Base-by-base conservation (phyloP, 768 basidiomycete genomes). In the Termitomyces sp. region DNA sequence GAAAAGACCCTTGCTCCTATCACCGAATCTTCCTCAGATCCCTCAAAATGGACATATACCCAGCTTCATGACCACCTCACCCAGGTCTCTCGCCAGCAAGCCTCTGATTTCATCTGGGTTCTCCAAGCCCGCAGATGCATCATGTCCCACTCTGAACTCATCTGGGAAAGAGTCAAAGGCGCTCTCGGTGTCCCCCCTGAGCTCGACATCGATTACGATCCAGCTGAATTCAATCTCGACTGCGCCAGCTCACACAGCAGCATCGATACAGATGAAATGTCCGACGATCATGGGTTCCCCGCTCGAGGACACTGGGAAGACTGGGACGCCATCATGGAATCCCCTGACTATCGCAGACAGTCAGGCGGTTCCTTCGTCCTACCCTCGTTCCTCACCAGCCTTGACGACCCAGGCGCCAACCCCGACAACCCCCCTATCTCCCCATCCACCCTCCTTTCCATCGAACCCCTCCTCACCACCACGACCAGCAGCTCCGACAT, bases 101-200 rank as follows among this genome's bases (percentile, higher is more conserved):
- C 78, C 0, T 76, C 84, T 3, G 94, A 97, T 63, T 75, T 78
- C 18, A 64, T 83, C 29, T 97, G 91, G 91, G 82, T 87, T 43
- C 75, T 78, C 63, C 80, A 81, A 10, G 81, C 85, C 0, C 84
- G 91, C n/a, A 79, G 77, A 52, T 93, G 91, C 62, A 81, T 96
- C 61, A 75, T 89, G 20, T 71, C 81, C 23, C 86, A 86, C 59
- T 88, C 85, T 13, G 93, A 95, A 63, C 82, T 93, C 38, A 86
- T 95, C 52, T 97, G 94, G 94, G 92, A 95, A 68, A 82, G 92
- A 53, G 74, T 95, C 63, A 94, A 94, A 63, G 88, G 84, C 29
- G 92, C 90, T 0, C 74, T 97, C 1, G 94, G 94, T 5, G 86
- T 94, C 5, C 93, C 94, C 10, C 87, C 86, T 0, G 92, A 95